Percentiles rank a stretch among this genome's conserved stretches.
These are phyloP conservation scores for Cyberlindnera maritima DNA, from an alignment of 805 yeast species.

Conservation along the genomic window DNA sequence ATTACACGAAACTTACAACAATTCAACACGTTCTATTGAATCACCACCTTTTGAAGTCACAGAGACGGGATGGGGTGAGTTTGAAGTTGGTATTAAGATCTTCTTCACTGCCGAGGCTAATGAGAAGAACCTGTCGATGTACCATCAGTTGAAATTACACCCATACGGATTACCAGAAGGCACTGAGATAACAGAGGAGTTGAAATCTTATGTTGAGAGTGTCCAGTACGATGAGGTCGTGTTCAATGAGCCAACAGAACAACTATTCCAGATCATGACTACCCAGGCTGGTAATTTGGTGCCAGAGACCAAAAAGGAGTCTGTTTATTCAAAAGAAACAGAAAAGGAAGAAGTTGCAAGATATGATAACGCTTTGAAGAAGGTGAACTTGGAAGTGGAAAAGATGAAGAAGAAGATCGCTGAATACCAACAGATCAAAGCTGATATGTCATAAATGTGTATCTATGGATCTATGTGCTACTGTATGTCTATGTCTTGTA, in stretches of 20 bases:
- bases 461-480: no score
- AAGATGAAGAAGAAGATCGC: conserved; percentile 37
- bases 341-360: conserved; percentile 67
- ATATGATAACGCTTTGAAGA: conserved; percentile 43
- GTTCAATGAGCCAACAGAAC: conserved; percentile 93
- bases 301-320: conserved; percentile 37
- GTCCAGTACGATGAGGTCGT: conserved; percentile 85
- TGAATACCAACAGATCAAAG: conserved; percentile 24
- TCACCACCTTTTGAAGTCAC: conserved; percentile 91
- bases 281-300: conserved; percentile 57
- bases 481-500: no score
- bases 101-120: conserved; percentile 83
- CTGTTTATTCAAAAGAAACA: conserved; percentile 46
- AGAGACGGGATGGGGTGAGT: conserved; percentile 99
- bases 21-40: conserved; percentile 82
- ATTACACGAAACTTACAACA: conserved; percentile 90
- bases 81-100: conserved; percentile 84
- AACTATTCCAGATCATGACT: conserved; percentile 75
- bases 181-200: conserved; percentile 30
- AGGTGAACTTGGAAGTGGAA: conserved; percentile 44
- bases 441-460: not conserved
- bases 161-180: conserved; percentile 56
- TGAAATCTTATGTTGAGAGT: conserved; percentile 47
- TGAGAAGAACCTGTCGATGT: conserved; percentile 81
- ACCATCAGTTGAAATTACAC: conserved; percentile 89